A percentile compares a stretch with the other conserved stretches of the same genome.
Evolutionary conservation across 1,284 basidiomycete species (phyloP).

Genomic region (Malassezia psittaci): DNA sequence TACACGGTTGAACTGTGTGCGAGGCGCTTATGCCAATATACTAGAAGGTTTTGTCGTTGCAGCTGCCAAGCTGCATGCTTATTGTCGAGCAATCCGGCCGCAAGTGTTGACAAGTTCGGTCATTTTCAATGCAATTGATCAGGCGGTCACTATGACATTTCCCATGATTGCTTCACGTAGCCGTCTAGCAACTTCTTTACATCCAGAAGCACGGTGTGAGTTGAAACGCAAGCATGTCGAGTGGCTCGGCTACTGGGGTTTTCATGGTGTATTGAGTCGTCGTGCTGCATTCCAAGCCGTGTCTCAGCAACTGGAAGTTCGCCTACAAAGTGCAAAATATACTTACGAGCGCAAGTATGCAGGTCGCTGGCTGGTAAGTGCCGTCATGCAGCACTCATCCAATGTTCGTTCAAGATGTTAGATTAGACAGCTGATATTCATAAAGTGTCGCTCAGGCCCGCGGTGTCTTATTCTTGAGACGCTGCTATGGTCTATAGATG

Average conservation of each 20-base stretch:
- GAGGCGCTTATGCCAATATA: constrained; percentile 65
- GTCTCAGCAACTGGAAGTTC: not conserved
- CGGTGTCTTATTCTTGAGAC: too few species aligned
- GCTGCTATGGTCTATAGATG: too few species aligned
- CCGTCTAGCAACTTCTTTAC: constrained; percentile 1
- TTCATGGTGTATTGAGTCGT: constrained; percentile 10
- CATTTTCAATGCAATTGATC: constrained; percentile 15
- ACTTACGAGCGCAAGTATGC: not conserved
- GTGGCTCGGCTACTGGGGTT: constrained; percentile 27
- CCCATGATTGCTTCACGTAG: constrained; percentile 18
- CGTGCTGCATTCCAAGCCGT: not conserved
- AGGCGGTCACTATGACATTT: constrained; percentile 18
- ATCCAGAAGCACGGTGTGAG: constrained; percentile 10
- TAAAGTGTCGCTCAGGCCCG: too few species aligned
- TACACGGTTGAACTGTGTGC: constrained; percentile 58
- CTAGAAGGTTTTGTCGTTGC: constrained; percentile 76
- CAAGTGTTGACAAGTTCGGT: constrained; percentile 1
- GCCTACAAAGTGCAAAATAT: not conserved
- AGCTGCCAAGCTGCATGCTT: constrained; percentile 78
- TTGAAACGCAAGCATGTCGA: constrained; percentile 19
- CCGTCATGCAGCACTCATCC: not conserved
- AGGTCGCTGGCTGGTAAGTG: not conserved
- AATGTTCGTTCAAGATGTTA: not conserved
- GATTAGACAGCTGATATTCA: not conserved
- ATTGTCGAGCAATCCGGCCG: constrained; percentile 56